Evolutionary conservation across 2,329 filamentous ascomycete genomes (phyloP), one percentile per base, ranked within the genome.

Genomic region (Monosporascus sp.): DNA sequence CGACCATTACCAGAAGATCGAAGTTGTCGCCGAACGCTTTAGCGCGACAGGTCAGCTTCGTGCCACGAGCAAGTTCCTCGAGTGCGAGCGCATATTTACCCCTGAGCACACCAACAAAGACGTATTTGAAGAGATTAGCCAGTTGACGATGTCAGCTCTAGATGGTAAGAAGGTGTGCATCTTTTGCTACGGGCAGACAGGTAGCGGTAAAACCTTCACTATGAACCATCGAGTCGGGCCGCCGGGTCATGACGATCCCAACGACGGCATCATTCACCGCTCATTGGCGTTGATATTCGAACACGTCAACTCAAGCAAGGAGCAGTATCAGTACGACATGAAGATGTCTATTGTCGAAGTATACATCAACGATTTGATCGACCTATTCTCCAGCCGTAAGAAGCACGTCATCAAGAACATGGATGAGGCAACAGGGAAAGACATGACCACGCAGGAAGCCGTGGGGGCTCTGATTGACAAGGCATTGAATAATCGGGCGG

Each of bases 121-220:
- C 57, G 85, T 99, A 0, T 99, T 97, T 67, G 88, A 88, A 41
- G 94, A 97, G 66, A 97, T 97, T 64, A 91, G 90, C 43, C 92
- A 97, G 66, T 81, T 97, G n/a, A 91, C 97, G 2, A 92, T 97
- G 71, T 95, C 90, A 58, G 93, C 93, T 0, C 77, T 97, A 14
- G 92, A 97, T 64, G 94, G 94, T 1, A 97, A 96, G 75, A 97
- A 97, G 62, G 93, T 97, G 48, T 97, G 92, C 71, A 96, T 99
- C 57, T 96, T 99, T 74, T 97, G 91, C 67, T 97, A 97, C 67
- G 94, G 94, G 34, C 94, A 97, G 71, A 97, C 94, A 0, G 94
- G 93, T 5, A 93, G 91, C 14, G 94, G 93, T 52, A 99, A 99
- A 78, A 97, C 94, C 0, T 90, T 87, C 66, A 97, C 94, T 3